Base-by-base conservation (phyloP, 805 yeast genomes). In the Metschnikowia sp. region DNA sequence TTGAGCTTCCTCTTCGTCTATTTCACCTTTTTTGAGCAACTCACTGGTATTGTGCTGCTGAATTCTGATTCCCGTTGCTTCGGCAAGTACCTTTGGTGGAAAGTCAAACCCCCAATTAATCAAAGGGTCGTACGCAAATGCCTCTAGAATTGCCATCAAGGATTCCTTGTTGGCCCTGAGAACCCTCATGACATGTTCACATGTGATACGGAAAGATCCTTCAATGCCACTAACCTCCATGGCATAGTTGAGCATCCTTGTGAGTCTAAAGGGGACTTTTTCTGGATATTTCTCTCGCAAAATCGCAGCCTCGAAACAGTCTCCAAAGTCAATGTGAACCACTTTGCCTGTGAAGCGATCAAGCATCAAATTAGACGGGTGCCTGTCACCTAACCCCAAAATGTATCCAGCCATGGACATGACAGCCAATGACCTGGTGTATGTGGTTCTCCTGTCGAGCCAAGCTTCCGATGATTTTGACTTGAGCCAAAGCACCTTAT, bases 391-490 rank as follows among this genome's bases (percentile, higher is more conserved):
- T 18, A 94, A 75, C 11, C 99, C 99, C 22, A 94, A 74, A 45
- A 94, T 92, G 64, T 94, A 94, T 1, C 99, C 99, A 37, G 86
- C 96, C 97, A 94, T 94, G 0, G 98, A 92, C 98, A 94, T 95
- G 5, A 89, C 97, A 0, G 99, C 99, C 54, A 94, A 74, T 0
- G 98, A 94, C 48, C 99, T 76, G 0, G 98, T 92, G 62, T 94
- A 94, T 1, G 96, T 91, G 0, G 97, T 92, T 64, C 99, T 83
- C 58, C 99, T 81, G 62, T 94, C 98, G 35, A 94, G 74, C 99
- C 99, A 94, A 0, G 97, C 90, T 66, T 94, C 99, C 0, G 97
- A 89, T 0, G 97, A 88, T 55, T 94, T 82, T 40, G 96, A 88
- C 70, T 94, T 94, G 55, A 94, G 77, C 99, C 99, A 94, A 57